Evolutionary conservation across 2,329 filamentous ascomycete genomes (phyloP).

Genomic region (Diaporthe citri): DNA sequence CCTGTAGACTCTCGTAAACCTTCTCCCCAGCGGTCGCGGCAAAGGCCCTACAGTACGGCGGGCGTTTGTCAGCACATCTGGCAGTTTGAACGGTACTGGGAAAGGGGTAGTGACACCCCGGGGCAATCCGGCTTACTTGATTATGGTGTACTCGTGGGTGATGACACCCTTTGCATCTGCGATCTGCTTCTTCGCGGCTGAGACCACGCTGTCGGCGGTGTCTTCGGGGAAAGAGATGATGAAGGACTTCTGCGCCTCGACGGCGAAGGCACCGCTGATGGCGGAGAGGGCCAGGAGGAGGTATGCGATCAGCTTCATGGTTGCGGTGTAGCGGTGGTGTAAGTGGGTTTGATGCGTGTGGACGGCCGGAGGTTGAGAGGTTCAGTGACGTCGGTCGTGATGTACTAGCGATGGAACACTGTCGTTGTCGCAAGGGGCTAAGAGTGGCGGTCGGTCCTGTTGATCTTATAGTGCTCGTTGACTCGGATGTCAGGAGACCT

Average conservation of each 20-base stretch:
- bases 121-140: constrained; percentile 67
- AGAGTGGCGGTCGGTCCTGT: not conserved
- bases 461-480: not conserved
- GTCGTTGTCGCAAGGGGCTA: not conserved
- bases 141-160: constrained; percentile 79
- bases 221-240: constrained; percentile 82
- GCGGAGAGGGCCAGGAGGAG: constrained; percentile 69
- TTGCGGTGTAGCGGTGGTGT: constrained; percentile 44
- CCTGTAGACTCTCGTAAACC: constrained; percentile 75
- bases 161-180: constrained; percentile 78
- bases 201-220: constrained; percentile 75
- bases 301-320: constrained; percentile 73
- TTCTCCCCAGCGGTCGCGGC: constrained; percentile 79
- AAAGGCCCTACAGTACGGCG: constrained; percentile 72
- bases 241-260: constrained; percentile 78
- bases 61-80: not conserved
- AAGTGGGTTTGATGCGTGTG: not conserved
- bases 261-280: constrained; percentile 69
- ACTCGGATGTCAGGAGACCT: too few relatives aligned
- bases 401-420: not conserved
- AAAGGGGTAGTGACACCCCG: not conserved
- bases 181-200: constrained; percentile 79
- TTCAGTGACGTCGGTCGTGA: constrained; percentile 9
- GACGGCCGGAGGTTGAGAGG: not conserved
- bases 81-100: not conserved